Evolutionary conservation across 805 yeast genomes (phyloP).

Genomic region (Naumovozyma castellii): DNA sequence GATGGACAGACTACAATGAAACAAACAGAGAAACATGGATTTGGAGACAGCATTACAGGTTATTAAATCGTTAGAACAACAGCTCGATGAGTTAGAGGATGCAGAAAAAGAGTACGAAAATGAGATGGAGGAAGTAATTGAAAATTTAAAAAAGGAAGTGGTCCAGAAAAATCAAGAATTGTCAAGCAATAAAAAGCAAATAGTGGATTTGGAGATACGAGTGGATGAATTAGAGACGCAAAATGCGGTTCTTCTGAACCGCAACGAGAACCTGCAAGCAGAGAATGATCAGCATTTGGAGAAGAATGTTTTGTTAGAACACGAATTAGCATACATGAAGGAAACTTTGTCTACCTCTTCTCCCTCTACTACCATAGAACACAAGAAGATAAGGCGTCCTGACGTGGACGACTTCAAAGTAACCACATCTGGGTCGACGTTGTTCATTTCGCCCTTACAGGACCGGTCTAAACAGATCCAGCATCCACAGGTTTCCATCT

Average conservation of each 20-base stretch:
- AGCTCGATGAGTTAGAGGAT: slow-evolving; percentile 8
- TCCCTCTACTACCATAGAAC: not conserved
- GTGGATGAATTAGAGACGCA: slow-evolving; percentile 10
- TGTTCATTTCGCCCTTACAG: not conserved
- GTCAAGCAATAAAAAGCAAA: not conserved
- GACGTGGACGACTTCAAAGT: not conserved
- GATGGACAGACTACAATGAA: too few species aligned
- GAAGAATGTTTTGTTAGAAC: slow-evolving; percentile 10
- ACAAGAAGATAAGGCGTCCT: not conserved
- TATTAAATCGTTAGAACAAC: not conserved
- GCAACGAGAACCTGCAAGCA: slow-evolving; percentile 1
- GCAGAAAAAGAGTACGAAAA: slow-evolving; percentile 3
- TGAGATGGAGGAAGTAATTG: not conserved
- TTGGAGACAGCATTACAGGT: not conserved
- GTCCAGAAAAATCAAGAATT: slow-evolving; percentile 2
- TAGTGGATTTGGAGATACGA: not conserved
- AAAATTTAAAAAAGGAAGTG: slow-evolving; percentile 3
- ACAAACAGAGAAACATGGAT: slow-evolving; percentile 1
- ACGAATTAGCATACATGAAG: slow-evolving; percentile 6
- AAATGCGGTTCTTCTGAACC: slow-evolving; percentile 4
- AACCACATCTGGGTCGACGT: not conserved
- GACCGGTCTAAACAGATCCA: not conserved
- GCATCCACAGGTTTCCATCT: not conserved
- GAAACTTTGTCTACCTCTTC: not conserved
- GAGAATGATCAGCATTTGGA: slow-evolving; percentile 9